Evolutionary conservation across 176 grass and related monocot genomes (phyloP).

Genomic region (Ampelocalamus luodianensis): DNA sequence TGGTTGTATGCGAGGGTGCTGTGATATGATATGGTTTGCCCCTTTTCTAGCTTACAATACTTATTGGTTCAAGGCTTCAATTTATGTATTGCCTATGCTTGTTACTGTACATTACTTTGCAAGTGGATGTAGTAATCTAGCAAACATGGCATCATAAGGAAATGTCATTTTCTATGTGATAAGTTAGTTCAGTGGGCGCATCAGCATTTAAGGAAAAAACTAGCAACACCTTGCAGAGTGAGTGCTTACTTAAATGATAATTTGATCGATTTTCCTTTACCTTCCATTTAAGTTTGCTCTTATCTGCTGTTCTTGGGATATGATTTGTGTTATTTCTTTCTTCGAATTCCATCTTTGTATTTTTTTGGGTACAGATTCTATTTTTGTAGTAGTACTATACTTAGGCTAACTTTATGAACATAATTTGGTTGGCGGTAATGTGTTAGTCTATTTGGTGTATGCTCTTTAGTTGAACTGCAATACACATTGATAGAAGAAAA

Average conservation of each 20-base stretch:
- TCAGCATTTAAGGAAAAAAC: background rate
- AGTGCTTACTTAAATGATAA: background rate
- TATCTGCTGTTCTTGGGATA: background rate
- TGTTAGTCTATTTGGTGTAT: background rate
- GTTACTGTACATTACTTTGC: constrained; percentile 10
- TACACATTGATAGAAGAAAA: background rate
- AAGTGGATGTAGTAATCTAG: background rate
- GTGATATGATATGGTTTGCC: background rate
- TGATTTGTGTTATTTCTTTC: background rate
- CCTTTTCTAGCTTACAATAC: background rate
- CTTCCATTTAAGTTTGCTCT: background rate
- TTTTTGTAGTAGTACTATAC: background rate
- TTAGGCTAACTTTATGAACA: background rate
- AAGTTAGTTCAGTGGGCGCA: background rate
- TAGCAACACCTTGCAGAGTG: background rate
- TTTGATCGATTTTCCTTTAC: background rate
- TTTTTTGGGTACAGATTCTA: background rate
- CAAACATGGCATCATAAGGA: background rate
- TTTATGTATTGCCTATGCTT: background rate
- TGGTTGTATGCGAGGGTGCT: background rate
- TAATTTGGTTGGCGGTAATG: background rate
- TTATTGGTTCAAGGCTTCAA: constrained; percentile 2
- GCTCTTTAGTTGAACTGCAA: background rate
- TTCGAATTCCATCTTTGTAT: background rate
- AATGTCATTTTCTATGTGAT: background rate